Conservation (phyloP, 768 basidiomycete species). For the Gelatoporia subvermispora region DNA sequence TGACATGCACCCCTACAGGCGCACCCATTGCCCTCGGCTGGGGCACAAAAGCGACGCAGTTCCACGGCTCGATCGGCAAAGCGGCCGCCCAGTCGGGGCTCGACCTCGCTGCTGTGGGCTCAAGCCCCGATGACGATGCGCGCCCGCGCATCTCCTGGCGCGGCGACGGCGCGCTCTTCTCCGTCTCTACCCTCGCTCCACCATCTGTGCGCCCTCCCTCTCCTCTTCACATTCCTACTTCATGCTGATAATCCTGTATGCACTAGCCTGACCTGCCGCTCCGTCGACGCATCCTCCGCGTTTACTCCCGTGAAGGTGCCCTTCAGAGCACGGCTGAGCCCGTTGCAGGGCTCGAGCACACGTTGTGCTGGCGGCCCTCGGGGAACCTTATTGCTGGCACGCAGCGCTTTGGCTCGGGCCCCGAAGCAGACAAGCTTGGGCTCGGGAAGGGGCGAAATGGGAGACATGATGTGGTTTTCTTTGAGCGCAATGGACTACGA, state of each 20-base stretch:
- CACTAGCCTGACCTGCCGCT: not conserved
- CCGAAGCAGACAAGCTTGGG: conserved; percentile 39
- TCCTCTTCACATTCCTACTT: not conserved
- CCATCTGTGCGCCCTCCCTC: not conserved
- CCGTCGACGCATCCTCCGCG: conserved; percentile 53
- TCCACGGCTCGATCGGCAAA: conserved; percentile 94
- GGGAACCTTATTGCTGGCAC: conserved; percentile 81
- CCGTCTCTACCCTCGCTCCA: conserved; percentile 64
- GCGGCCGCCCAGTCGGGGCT: conserved; percentile 57
- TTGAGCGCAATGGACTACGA: conserved; percentile 90
- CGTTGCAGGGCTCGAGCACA: conserved; percentile 77
- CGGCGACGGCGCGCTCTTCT: conserved; percentile 88
- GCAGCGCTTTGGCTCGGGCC: conserved; percentile 77
- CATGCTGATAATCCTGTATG: not conserved
- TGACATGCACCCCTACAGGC: conserved; percentile 41
- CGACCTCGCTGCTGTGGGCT: conserved; percentile 34
- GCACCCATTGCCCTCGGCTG: conserved; percentile 94
- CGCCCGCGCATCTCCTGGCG: conserved; percentile 84
- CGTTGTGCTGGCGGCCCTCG: conserved; percentile 79
- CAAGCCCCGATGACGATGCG: conserved; percentile 67
- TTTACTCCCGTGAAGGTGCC: conserved; percentile 69
- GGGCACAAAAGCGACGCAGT: conserved; percentile 96
- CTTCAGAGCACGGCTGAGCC: conserved; percentile 84
- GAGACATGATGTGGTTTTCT: conserved; percentile 85
- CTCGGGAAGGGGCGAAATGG: conserved; percentile 49